Base-by-base conservation (phyloP, 176 grass and related monocot genomes). In the Cenchrus americanus region DNA sequence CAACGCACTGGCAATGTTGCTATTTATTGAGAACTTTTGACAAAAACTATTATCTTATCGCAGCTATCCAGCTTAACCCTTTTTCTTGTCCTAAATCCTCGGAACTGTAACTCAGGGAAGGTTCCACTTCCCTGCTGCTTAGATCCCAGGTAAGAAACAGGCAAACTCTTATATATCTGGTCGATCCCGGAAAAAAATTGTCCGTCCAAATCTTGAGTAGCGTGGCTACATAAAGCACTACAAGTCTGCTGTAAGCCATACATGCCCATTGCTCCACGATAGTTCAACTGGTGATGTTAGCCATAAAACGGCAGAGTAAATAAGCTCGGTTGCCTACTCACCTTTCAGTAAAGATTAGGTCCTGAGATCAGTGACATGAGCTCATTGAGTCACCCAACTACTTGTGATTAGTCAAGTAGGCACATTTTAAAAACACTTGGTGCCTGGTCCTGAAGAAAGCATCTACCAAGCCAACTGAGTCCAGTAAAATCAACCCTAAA, bases 21-120 rank as follows among this genome's bases (percentile, higher is more conserved):
- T 49, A 11, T 10, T 49, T 49, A 26, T 10, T 50, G 27, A 50
- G 60, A 70, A 23, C 27, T 51, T 52, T 13, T 3, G 51, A 73
- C 51, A 52, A 30, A 50, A 15, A 58, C 10, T 51, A 73, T 73
- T 51, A 1, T 23, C 70, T 72, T 23, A 37, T 4, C 51, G 49
- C 24, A 19, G 27, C 6, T 73, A 73, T 32, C 47, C 44, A 63
- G 30, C 67, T 50, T 7, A 60, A 37, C 34, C 32, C 3, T 5
- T 23, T 62, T 85, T 75, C 14, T 78, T 72, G 23, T 50, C 15
- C 62, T 71, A 62, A 59, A 77, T 85, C 37, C 59, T 47, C 17
- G 62, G 30, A 53, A 13, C 46, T 53, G 13, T 18, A 24, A 54
- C 19, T 81, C 46, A 70, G 75, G 17, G 59, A 76, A 85, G 17